Conservation (phyloP, 805 yeast genomes). For the Cyberlindnera mrakii region DNA sequence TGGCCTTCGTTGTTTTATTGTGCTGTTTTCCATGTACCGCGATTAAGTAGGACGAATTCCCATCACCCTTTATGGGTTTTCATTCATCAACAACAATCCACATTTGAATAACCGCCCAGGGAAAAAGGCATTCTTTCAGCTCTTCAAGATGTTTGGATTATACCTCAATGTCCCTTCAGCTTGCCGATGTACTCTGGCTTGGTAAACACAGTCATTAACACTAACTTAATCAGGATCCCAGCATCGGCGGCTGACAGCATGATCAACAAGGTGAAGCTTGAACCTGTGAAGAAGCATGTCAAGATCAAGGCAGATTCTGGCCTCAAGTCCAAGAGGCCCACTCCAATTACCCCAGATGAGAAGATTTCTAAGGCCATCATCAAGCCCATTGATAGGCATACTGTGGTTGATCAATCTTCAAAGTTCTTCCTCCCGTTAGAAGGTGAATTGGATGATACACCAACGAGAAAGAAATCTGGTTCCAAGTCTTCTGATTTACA, state of each 20-base stretch:
- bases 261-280: not conserved
- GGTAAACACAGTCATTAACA: not conserved
- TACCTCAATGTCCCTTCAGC: too few species aligned
- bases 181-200: too few species aligned
- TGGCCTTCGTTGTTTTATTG: too few species aligned
- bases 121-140: too few species aligned
- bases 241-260: constrained; percentile 1
- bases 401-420: constrained; percentile 12
- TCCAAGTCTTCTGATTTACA: not conserved
- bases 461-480: constrained; percentile 12
- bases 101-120: too few species aligned
- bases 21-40: too few species aligned
- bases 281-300: constrained; percentile 12
- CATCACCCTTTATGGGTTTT: too few species aligned
- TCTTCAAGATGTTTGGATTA: too few species aligned
- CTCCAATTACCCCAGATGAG: constrained; percentile 16
- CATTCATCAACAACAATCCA: too few species aligned
- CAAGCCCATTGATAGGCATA: constrained; percentile 6
- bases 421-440: constrained; percentile 17
- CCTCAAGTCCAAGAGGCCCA: not conserved
- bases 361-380: constrained; percentile 7
- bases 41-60: too few species aligned
- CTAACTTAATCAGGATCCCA: not conserved
- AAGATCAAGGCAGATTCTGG: constrained; percentile 17
- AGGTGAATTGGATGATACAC: constrained; percentile 9